phyloP scores from a whole-genome alignment of 805 yeast genomes.

The Saccharomycopsis capsularis region DNA sequence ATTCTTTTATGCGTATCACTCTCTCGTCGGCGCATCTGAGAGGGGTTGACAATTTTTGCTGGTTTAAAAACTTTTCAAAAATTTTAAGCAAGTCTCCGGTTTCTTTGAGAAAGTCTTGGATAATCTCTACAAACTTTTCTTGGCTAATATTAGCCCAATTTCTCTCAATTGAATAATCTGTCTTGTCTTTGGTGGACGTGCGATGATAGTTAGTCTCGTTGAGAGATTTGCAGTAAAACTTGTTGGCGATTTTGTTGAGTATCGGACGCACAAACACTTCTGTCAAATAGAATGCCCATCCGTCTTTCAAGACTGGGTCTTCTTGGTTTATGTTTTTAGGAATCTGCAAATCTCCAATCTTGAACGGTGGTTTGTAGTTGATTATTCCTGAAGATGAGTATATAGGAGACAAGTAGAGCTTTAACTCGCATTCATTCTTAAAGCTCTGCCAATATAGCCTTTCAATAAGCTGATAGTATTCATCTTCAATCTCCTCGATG shows the following conservation, averaged over 20 bases:
- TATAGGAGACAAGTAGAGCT: slow-evolving; percentile 19
- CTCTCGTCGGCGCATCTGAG: slow-evolving; percentile 21
- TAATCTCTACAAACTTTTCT: slow-evolving; percentile 12
- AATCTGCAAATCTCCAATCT: slow-evolving; percentile 16
- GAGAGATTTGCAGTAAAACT: slow-evolving; percentile 7
- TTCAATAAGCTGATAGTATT: slow-evolving; percentile 14
- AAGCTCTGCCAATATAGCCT: slow-evolving; percentile 20
- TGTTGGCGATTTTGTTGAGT: slow-evolving; percentile 17
- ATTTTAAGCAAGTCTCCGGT: slow-evolving; percentile 18
- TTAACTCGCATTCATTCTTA: slow-evolving; percentile 21
- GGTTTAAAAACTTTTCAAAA: slow-evolving; percentile 18
- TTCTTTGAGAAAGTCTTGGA: slow-evolving; percentile 19
- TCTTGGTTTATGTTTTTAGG: slow-evolving; percentile 12
- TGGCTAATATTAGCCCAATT: slow-evolving; percentile 14
- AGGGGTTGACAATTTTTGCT: slow-evolving; percentile 18
- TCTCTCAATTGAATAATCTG: slow-evolving; percentile 8
- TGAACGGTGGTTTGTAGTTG: slow-evolving; percentile 21
- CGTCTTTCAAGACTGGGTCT: slow-evolving; percentile 15
- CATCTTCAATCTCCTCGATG: background rate
- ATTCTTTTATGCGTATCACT: slow-evolving; percentile 18
- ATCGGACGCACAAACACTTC: slow-evolving; percentile 21
- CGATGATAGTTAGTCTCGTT: background rate
- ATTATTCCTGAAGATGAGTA: slow-evolving; percentile 17
- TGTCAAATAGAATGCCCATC: slow-evolving; percentile 21
- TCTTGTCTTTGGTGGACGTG: background rate